Base-by-base conservation (phyloP, 176 grass and related monocot species). In the Oryza nivara region DNA sequence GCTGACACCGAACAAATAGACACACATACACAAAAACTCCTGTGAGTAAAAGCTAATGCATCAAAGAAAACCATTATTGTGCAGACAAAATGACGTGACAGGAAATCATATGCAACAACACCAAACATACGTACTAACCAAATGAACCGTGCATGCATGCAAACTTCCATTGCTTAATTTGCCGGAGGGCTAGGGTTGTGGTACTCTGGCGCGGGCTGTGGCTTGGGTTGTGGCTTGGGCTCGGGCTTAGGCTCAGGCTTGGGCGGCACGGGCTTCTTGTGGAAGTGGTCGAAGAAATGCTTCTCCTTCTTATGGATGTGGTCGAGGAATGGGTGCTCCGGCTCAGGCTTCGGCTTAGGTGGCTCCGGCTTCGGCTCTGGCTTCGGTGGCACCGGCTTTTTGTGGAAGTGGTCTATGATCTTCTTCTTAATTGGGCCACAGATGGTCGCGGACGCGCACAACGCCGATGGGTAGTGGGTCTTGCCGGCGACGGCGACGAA, bases 341-440 rank as follows among this genome's bases (percentile, higher is more conserved):
- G 58, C 58, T 23, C n/a, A 0, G 58, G n/a, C 20, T 63, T n/a
- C 0, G 58, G 58, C 58, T 63, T n/a, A 0, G 54, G 54, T 1
- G 58, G 58, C 58, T 63, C 58, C 2, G 73, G 72, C 20, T 52
- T 48, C 0, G 72, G 72, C 11, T 63, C 78, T 0, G 78, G 64
- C 28, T 38, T 41, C 0, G 30, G 34, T 12, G 74, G 75, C 36
- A 64, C 20, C 0, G 86, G 79, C 48, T 75, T 81, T 4, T 80
- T 56, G 78, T 87, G 78, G 47, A 87, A 87, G 22, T 68, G 70
- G 4, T 86, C 84, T 0, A 86, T 0, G 20, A 63, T 23, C 20
- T 63, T 63, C 9, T 63, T 63, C 58, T 23, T 63, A 0, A 23
- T 63, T 0, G 8, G 8, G 58, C n/a, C 58, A 0, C 20, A 75